Conservation (phyloP, 139 green algal genomes). For the Mesotaenium endlicherianum region DNA sequence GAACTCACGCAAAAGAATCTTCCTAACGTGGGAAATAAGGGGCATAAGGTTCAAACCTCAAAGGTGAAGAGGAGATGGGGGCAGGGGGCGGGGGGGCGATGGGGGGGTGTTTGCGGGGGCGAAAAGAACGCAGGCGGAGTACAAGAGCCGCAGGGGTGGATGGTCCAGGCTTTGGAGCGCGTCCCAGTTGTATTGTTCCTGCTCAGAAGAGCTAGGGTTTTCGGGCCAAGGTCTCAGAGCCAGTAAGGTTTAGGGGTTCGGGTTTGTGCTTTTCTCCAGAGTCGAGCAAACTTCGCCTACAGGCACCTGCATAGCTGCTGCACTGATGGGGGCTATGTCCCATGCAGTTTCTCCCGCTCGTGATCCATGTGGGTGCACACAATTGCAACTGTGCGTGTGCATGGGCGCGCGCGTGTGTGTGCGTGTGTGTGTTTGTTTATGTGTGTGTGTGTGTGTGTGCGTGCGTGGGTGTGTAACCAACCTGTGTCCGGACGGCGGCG, state of each 20-base stretch:
- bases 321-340: background rate
- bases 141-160: background rate
- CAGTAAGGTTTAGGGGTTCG: background rate
- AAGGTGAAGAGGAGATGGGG: background rate
- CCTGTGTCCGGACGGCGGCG: slow-evolving; percentile 67
- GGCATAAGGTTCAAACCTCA: background rate
- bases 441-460: background rate
- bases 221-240: background rate
- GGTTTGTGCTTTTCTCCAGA: background rate
- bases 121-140: background rate
- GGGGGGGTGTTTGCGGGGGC: background rate
- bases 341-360: background rate
- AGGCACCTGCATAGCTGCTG: background rate
- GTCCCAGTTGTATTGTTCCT: background rate
- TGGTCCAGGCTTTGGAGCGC: background rate
- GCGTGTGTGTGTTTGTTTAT: background rate
- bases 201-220: background rate
- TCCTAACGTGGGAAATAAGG: background rate
- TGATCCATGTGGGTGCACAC: background rate
- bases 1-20: background rate
- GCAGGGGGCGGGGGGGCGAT: background rate
- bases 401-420: background rate
- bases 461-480: background rate
- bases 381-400: background rate
- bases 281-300: too few species aligned